A percentile compares a stretch with the other conserved stretches of the same genome.
These are phyloP conservation scores for Fragaria vesca DNA, from an alignment of 306 rosid genomes.

Conservation along the genomic window DNA sequence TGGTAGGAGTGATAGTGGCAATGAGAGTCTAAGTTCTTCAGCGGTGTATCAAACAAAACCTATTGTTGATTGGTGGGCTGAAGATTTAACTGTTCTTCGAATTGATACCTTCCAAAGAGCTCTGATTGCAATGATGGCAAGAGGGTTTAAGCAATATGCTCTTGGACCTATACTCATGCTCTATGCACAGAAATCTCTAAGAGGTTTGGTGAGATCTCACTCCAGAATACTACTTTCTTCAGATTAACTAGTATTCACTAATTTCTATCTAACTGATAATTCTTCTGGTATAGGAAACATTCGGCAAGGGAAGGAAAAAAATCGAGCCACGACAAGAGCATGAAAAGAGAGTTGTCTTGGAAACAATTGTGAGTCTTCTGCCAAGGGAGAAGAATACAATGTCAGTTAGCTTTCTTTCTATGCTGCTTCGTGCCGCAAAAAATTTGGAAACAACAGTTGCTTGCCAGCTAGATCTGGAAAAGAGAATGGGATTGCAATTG, in stretches of 20 bases:
- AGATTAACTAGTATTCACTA: neutral
- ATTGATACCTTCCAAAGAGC: constrained; percentile 89
- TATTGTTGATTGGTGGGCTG: constrained; percentile 96
- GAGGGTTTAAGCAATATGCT: constrained; percentile 86
- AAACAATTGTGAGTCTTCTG: constrained; percentile 83
- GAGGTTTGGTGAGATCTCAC: constrained; percentile 94
- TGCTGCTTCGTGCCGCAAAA: constrained; percentile 79
- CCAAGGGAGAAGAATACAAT: constrained; percentile 75
- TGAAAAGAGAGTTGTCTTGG: constrained; percentile 85
- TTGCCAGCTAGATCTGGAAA: constrained; percentile 93
- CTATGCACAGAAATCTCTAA: constrained; percentile 92
- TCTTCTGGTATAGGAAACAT: constrained; percentile 50
- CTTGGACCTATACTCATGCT: constrained; percentile 90
- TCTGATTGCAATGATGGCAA: constrained; percentile 88
- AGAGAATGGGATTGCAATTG: constrained; percentile 71
- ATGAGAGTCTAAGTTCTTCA: constrained; percentile 45
- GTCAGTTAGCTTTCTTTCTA: constrained; percentile 91
- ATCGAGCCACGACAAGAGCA: constrained; percentile 71
- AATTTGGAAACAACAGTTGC: constrained; percentile 91
- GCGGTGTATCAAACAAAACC: constrained; percentile 44
- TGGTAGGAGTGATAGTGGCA: constrained; percentile 33
- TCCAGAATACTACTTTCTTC: constrained; percentile 24
- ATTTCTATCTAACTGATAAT: constrained; percentile 12
- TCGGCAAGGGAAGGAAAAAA: constrained; percentile 83
- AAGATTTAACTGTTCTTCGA: constrained; percentile 82